These are phyloP conservation scores for Tubosaeta sp. DNA, from an alignment of 768 basidiomycete genomes.

Conservation along the genomic window DNA sequence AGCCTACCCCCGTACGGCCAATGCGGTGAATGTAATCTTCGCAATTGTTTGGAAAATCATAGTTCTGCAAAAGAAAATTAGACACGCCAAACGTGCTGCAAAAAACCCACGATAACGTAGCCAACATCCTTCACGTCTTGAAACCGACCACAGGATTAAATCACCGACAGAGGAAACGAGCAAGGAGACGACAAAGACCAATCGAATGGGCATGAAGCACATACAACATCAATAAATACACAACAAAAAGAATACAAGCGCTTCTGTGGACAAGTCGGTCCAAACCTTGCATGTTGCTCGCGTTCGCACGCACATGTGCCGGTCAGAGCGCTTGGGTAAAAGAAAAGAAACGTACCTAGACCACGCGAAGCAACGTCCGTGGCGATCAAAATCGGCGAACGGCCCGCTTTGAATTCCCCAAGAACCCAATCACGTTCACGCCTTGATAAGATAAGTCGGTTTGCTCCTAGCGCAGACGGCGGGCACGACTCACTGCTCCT, in stretches of 20 bases:
- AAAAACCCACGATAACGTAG: slow-evolving; percentile 81
- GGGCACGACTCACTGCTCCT: slow-evolving; percentile 75
- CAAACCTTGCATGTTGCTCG: slow-evolving; percentile 28
- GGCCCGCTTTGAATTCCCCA: slow-evolving; percentile 96
- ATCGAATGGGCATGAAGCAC: slow-evolving; percentile 28
- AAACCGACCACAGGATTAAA: slow-evolving; percentile 30
- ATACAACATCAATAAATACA: slow-evolving; percentile 33
- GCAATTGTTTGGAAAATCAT: slow-evolving; percentile 97
- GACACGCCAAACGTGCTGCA: neutral
- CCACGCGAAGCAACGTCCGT: slow-evolving; percentile 99
- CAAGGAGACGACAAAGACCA: slow-evolving; percentile 9
- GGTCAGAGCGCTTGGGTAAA: slow-evolving; percentile 31
- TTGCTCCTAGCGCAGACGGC: neutral
- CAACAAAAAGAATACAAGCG: slow-evolving; percentile 27
- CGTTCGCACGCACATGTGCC: slow-evolving; percentile 32
- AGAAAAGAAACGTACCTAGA: slow-evolving; percentile 80
- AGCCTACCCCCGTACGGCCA: slow-evolving; percentile 85
- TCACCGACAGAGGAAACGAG: slow-evolving; percentile 26
- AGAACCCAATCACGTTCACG: slow-evolving; percentile 99
- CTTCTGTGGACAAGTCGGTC: slow-evolving; percentile 29
- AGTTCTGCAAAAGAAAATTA: slow-evolving; percentile 54
- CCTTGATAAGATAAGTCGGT: slow-evolving; percentile 34
- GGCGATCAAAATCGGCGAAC: slow-evolving; percentile 96
- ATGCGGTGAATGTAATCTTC: slow-evolving; percentile 99
- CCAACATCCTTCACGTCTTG: slow-evolving; percentile 98